phyloP scores from a whole-genome alignment of 108 stramenopile genomes.

The Skeletonema potamos region DNA sequence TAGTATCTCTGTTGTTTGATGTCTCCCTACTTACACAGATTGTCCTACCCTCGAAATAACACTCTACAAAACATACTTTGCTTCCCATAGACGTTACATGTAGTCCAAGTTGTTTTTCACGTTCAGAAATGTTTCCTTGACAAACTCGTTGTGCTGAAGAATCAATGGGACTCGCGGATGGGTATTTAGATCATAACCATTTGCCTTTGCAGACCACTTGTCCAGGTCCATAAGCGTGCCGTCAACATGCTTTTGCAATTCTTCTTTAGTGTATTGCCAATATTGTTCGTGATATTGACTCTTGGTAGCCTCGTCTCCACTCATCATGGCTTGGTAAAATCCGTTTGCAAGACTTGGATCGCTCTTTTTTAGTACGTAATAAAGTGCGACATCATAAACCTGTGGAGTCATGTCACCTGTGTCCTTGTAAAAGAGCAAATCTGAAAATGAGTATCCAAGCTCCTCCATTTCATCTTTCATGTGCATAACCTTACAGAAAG shows the following conservation, averaged over 20 bases:
- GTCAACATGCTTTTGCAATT: conserved; percentile 59
- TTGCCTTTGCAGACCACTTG: conserved; percentile 44
- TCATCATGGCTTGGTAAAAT: conserved; percentile 53
- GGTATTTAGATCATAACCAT: conserved; percentile 36
- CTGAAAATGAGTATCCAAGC: conserved; percentile 57
- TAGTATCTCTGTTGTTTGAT: too few relatives aligned
- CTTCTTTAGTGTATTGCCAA: conserved; percentile 51
- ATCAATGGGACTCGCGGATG: conserved; percentile 67
- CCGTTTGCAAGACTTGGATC: conserved; percentile 22
- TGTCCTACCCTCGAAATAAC: neutral
- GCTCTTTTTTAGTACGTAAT: conserved; percentile 34
- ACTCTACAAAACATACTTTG: neutral
- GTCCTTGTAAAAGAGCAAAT: conserved; percentile 65
- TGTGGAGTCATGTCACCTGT: conserved; percentile 60
- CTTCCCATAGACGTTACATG: conserved; percentile 19
- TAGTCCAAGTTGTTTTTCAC: conserved; percentile 50
- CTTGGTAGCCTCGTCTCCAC: conserved; percentile 56
- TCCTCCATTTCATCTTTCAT: conserved; percentile 52
- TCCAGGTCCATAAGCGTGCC: conserved; percentile 48
- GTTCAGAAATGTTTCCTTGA: conserved; percentile 52
- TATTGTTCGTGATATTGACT: conserved; percentile 55
- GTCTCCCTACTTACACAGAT: too few relatives aligned
- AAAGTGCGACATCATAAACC: conserved; percentile 63
- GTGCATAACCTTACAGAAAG: conserved; percentile 70
- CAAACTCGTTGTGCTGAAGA: conserved; percentile 62